Conservation (phyloP, 1,284 basidiomycete genomes). For the Heterobasidion irregulare region DNA sequence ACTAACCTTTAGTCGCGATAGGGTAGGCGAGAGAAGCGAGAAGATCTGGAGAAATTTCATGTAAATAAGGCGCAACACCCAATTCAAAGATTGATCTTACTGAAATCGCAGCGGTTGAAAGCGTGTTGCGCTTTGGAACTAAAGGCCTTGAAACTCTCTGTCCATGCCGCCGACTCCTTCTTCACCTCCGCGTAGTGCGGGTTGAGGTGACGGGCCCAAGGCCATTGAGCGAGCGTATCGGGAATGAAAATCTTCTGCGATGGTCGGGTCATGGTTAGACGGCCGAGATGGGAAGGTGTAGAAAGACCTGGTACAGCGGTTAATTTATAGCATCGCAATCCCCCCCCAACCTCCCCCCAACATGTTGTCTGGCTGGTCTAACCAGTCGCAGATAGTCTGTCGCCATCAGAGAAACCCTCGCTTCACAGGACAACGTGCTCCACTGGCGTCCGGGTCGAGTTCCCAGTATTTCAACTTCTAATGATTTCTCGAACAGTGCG, state of each 20-base stretch:
- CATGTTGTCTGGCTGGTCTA: no score
- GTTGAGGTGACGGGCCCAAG: constrained; percentile 4
- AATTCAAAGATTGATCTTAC: not conserved
- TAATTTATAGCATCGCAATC: no score
- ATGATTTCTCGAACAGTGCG: no score
- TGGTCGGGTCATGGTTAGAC: not conserved
- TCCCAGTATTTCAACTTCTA: no score
- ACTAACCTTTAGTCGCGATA: not conserved
- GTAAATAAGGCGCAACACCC: not conserved
- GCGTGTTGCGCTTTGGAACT: constrained; percentile 2
- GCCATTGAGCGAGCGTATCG: constrained; percentile 2
- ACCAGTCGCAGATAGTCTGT: no score
- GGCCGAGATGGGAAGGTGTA: no score
- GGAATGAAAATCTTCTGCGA: constrained; percentile 5
- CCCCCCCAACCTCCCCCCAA: no score
- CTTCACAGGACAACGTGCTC: no score
- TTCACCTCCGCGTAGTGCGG: constrained; percentile 5
- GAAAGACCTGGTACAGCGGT: no score
- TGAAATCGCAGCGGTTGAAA: constrained; percentile 8
- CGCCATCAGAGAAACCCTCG: no score
- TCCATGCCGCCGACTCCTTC: constrained; percentile 4
- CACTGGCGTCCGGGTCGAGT: no score
- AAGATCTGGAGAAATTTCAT: not conserved
- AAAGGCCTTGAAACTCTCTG: constrained; percentile 5
- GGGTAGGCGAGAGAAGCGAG: constrained; percentile 5